Percentiles rank a stretch among this genome's conserved stretches.
Conservation (phyloP, 345 rosid genomes). For the Rhodamnia rubescens region DNA sequence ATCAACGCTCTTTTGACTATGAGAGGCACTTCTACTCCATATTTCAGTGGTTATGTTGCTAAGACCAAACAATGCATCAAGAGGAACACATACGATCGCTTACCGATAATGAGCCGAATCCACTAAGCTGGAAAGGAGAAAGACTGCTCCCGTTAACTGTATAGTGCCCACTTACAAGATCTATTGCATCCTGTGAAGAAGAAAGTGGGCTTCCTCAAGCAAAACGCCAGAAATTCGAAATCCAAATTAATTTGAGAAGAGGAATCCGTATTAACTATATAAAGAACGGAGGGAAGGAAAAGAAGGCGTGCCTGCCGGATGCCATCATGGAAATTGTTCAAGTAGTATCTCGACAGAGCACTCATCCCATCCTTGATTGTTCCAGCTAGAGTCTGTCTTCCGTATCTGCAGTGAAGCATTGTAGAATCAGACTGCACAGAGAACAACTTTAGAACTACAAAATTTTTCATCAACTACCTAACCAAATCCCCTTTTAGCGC, state of each 20-base stretch:
- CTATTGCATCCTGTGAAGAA: slow-evolving; percentile 74
- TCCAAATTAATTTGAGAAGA: neutral
- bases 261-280: neutral
- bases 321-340: slow-evolving; percentile 95
- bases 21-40: neutral
- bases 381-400: slow-evolving; percentile 77
- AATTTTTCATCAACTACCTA: slow-evolving; percentile 31
- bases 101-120: slow-evolving; percentile 64
- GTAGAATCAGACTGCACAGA: neutral
- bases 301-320: slow-evolving; percentile 71
- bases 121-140: slow-evolving; percentile 68
- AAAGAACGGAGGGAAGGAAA: neutral
- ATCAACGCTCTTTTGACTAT: neutral
- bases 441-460: neutral
- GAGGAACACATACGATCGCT: slow-evolving; percentile 5
- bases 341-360: slow-evolving; percentile 83
- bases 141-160: slow-evolving; percentile 46
- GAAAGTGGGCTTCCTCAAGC: neutral
- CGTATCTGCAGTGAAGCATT: slow-evolving; percentile 43
- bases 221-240: neutral
- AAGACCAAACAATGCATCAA: neutral
- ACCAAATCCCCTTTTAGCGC: slow-evolving; percentile 96
- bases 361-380: slow-evolving; percentile 81
- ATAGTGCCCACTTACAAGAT: slow-evolving; percentile 87
- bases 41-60: neutral